These are phyloP conservation scores for Citrus hindsii DNA, from an alignment of 345 rosid species.

Conservation along the genomic window DNA sequence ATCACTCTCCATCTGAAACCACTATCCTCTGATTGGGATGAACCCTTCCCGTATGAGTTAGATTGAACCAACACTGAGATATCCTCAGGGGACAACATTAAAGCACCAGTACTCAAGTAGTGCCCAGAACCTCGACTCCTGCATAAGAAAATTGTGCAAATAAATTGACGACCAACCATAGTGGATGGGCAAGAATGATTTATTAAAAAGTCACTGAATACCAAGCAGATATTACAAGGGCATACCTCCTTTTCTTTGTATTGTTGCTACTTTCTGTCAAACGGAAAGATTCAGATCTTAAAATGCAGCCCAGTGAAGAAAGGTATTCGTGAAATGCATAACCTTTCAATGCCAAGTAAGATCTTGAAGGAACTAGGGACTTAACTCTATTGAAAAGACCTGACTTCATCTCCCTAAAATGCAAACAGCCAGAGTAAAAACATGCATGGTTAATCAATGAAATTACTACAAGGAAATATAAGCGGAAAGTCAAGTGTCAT, in stretches of 20 bases:
- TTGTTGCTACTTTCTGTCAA: conserved; percentile 33
- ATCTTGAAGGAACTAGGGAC: conserved; percentile 56
- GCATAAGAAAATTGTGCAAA: conserved; percentile 10
- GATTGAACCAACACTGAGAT: conserved; percentile 50
- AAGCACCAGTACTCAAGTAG: conserved; percentile 60
- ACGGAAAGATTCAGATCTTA: conserved; percentile 64
- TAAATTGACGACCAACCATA: neutral
- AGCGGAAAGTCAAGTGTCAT: neutral
- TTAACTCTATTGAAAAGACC: conserved; percentile 37
- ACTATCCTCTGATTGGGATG: conserved; percentile 17
- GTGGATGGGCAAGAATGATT: neutral
- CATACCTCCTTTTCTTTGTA: conserved; percentile 50
- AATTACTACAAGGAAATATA: neutral
- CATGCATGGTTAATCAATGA: neutral
- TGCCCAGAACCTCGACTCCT: conserved; percentile 61
- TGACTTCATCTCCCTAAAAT: conserved; percentile 52
- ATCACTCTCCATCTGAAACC: conserved; percentile 1
- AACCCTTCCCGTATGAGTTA: conserved; percentile 29
- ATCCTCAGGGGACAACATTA: conserved; percentile 63
- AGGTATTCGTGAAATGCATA: conserved; percentile 62
- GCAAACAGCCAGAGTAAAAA: neutral
- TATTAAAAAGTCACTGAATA: neutral
- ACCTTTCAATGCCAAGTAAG: conserved; percentile 52
- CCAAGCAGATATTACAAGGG: neutral
- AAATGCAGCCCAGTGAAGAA: conserved; percentile 62